Conservation (phyloP, 1,284 basidiomycete genomes). For the Anthracocystis setariae region DNA sequence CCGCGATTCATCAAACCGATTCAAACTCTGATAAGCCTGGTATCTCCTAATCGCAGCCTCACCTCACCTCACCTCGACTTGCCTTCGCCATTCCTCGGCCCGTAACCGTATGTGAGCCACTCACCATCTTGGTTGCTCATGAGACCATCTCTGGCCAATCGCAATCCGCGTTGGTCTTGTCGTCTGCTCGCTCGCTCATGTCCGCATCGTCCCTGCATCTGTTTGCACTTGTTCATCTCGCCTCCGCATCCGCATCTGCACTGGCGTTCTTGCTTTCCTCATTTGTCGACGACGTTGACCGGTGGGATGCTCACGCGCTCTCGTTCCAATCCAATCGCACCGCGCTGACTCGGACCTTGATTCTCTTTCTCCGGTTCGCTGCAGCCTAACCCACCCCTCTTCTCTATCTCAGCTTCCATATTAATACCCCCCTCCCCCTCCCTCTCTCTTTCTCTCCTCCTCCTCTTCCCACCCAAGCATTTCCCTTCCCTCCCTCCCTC, state of each 20-base stretch:
- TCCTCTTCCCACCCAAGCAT: too few species aligned
- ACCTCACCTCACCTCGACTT: too few species aligned
- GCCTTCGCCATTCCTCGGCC: too few species aligned
- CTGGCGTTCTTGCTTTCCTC: not conserved
- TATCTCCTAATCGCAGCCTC: too few species aligned
- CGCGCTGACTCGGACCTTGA: slow-evolving; percentile 18
- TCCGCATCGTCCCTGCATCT: slow-evolving; percentile 20
- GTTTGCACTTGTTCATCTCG: not conserved
- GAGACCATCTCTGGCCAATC: slow-evolving; percentile 40
- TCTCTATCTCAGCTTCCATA: too few species aligned
- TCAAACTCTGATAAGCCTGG: slow-evolving; percentile 14
- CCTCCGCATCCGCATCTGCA: not conserved
- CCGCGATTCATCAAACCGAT: not conserved
- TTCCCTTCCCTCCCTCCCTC: slow-evolving; percentile 3
- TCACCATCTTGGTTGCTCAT: slow-evolving; percentile 15
- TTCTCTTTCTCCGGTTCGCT: not conserved
- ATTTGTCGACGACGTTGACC: slow-evolving; percentile 8
- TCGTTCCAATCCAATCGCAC: slow-evolving; percentile 3
- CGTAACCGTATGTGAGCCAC: too few species aligned
- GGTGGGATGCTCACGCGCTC: too few species aligned
- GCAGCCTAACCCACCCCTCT: slow-evolving; percentile 2
- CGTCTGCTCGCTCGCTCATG: not conserved
- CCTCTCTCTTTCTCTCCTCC: not conserved
- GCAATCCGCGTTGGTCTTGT: slow-evolving; percentile 1
- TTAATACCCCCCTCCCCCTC: not conserved